Evolutionary conservation across 2,329 filamentous ascomycete species (phyloP).

Genomic region (Curvularia sp.): DNA sequence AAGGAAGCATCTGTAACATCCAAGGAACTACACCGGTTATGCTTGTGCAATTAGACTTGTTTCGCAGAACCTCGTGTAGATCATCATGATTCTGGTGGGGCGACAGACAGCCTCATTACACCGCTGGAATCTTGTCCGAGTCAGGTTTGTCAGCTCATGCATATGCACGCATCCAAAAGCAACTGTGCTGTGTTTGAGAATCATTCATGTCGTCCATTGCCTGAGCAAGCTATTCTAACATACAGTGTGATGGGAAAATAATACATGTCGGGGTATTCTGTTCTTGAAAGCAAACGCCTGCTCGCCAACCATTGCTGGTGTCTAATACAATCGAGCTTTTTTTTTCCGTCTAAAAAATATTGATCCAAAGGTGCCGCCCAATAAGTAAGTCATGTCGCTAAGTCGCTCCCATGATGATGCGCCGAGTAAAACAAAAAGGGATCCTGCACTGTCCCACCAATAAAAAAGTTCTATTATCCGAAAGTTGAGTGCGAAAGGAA

Average conservation of each 20-base stretch:
- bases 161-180: conserved; percentile 10
- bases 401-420: conserved; percentile 21
- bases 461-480: conserved; percentile 20
- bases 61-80: background rate
- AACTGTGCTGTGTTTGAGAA: conserved; percentile 7
- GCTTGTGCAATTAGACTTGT: conserved; percentile 6
- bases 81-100: background rate
- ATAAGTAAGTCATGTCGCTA: conserved; percentile 18
- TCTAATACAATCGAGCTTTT: conserved; percentile 22
- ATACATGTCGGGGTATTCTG: conserved; percentile 35
- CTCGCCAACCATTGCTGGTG: conserved; percentile 32
- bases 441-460: conserved; percentile 7
- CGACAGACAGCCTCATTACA: conserved; percentile 3
- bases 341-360: conserved; percentile 31
- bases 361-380: conserved; percentile 22
- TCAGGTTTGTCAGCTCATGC: conserved; percentile 8
- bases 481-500: conserved; percentile 15
- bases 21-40: conserved; percentile 3
- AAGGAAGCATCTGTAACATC: conserved; percentile 19
- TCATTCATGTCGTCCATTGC: conserved; percentile 12
- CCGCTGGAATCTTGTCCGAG: conserved; percentile 4
- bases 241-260: conserved; percentile 17
- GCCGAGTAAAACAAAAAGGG: conserved; percentile 19
- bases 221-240: conserved; percentile 21
- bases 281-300: conserved; percentile 37